Base-by-base conservation (phyloP, 192 early-diverging fungal species). In the Polychytrium aggregatum region DNA sequence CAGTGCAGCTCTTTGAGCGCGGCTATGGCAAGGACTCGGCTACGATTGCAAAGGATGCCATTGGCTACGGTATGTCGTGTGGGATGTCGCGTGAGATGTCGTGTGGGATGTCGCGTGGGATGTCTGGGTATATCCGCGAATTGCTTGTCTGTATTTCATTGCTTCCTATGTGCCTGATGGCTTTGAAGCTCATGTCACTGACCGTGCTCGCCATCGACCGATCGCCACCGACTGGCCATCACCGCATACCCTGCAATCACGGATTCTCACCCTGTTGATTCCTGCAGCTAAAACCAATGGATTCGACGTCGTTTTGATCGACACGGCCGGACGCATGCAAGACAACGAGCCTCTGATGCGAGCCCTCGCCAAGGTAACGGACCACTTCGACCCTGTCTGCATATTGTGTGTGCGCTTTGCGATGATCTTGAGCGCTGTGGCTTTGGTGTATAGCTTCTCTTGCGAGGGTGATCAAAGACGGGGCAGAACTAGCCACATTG, bases 281-380 rank as follows among this genome's bases (percentile, higher is more conserved):
- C 21, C 24, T 24, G 2, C 39, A 57, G 89, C 86, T 10, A 79
- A 78, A 14, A 41, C 56, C 35, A 72, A 85, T 37, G 65, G 63
- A 0, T 91, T 83, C 60, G 90, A 97, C 63, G 91, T 92, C 5
- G 90, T 94, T 11, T 67, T 97, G 21, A 84, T 97, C 28, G 93
- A 97, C 56, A 97, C 93, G 2, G 93, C 93, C 4, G 93, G 93
- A 1, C 79, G 93, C 33, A 97, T 97, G 93, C 93, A 97, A 61
- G 93, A 97, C 56, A 97, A 97, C 52, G 93, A 94, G 66, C 93
- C 93, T 7, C 60, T 97, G 55, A 97, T 97, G 93, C 78, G 93
- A 14, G 87, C 93, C 0, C 70, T 97, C 46, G 83, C 93, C 22
- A 97, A 97, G 63, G 78, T 82, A 59, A 1, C 36, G n/a, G n/a